phyloP scores from a whole-genome alignment of 202 grass and related monocot species.

The Zoysia matrella region DNA sequence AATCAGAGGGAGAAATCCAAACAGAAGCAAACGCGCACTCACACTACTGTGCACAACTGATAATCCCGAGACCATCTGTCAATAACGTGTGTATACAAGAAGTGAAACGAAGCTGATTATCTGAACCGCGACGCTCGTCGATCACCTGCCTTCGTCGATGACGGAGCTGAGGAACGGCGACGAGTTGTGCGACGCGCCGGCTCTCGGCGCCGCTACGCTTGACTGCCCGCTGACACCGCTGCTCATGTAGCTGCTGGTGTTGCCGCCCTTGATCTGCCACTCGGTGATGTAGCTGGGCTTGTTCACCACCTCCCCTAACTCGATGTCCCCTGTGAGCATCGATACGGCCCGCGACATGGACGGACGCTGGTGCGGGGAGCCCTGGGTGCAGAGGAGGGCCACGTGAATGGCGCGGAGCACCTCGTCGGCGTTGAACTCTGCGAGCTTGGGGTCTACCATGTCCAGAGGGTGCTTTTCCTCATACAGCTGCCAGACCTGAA shows the following conservation, averaged over 20 bases:
- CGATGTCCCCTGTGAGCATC: slow-evolving; percentile 67
- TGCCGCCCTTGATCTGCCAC: slow-evolving; percentile 70
- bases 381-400: slow-evolving; percentile 80
- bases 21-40: too few species aligned
- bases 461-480: slow-evolving; percentile 58
- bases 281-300: slow-evolving; percentile 84
- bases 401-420: slow-evolving; percentile 62
- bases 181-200: not conserved
- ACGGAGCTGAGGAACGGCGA: not conserved
- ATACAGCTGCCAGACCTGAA: slow-evolving; percentile 75
- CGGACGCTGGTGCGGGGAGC: slow-evolving; percentile 63
- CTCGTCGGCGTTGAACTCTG: slow-evolving; percentile 43
- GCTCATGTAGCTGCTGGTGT: slow-evolving; percentile 41
- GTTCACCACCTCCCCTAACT: slow-evolving; percentile 43
- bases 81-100: too few species aligned
- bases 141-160: slow-evolving; percentile 47
- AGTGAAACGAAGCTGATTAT: too few species aligned
- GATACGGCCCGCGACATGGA: slow-evolving; percentile 79
- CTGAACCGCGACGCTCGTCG: too few species aligned
- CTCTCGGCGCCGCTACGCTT: not conserved
- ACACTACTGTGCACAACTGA: too few species aligned
- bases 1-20: too few species aligned
- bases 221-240: slow-evolving; percentile 8
- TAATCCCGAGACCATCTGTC: too few species aligned
- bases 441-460: slow-evolving; percentile 56